These are phyloP conservation scores for Neurospora sublineolata DNA, from an alignment of 495 filamentous ascomycete genomes.

Conservation along the genomic window DNA sequence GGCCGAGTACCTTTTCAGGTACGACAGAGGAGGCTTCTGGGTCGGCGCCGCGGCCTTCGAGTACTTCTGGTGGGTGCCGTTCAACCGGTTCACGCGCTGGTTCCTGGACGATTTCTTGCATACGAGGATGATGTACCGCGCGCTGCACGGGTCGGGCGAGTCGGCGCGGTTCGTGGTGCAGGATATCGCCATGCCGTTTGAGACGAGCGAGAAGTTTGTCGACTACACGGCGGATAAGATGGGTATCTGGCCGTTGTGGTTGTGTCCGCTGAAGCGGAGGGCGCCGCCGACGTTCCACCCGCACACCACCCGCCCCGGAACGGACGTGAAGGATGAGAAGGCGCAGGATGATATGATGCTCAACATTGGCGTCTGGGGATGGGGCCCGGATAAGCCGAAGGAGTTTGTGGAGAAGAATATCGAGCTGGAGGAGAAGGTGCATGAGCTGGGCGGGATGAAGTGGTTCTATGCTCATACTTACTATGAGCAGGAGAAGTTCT, in stretches of 20 bases:
- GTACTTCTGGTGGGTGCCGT: conserved; percentile 44
- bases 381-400: conserved; percentile 28
- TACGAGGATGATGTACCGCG: conserved; percentile 53
- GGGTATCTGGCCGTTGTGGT: conserved; percentile 47
- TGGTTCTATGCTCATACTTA: conserved; percentile 53
- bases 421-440: conserved; percentile 51
- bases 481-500: conserved; percentile 44
- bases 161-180: conserved; percentile 44
- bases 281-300: conserved; percentile 37
- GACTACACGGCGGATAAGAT: conserved; percentile 43
- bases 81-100: conserved; percentile 43
- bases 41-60: conserved; percentile 42
- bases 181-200: conserved; percentile 45
- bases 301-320: conserved; percentile 19
- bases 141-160: conserved; percentile 45
- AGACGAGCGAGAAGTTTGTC: conserved; percentile 38
- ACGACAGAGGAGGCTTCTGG: conserved; percentile 52
- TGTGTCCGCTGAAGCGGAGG: conserved; percentile 42
- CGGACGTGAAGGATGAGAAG: neutral
- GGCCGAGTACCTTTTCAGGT: conserved; percentile 45
- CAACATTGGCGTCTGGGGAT: conserved; percentile 47
- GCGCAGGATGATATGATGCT: conserved; percentile 32
- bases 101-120: conserved; percentile 53
- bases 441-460: conserved; percentile 53
- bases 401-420: conserved; percentile 48